These are phyloP conservation scores for Syzygium grande DNA, from an alignment of 345 rosid genomes.

Conservation along the genomic window DNA sequence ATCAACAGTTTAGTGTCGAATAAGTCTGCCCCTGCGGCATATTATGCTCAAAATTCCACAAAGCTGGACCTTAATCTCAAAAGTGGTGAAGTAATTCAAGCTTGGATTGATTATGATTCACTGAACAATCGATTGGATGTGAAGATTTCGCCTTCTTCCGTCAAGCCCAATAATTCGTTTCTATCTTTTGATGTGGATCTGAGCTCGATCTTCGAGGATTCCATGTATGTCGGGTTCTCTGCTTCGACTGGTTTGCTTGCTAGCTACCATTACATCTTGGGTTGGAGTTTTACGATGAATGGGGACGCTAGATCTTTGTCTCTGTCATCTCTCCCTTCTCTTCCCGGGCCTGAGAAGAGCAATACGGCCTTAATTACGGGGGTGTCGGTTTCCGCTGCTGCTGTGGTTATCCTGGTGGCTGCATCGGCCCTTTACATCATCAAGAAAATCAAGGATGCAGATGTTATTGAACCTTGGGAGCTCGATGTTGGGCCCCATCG, in stretches of 20 bases:
- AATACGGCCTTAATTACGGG: constrained; percentile 19
- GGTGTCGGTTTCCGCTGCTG: constrained; percentile 25
- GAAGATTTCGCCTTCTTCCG: constrained; percentile 52
- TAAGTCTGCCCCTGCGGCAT: constrained; percentile 45
- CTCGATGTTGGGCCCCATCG: constrained; percentile 81
- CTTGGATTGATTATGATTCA: constrained; percentile 89
- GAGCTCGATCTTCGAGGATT: constrained; percentile 37
- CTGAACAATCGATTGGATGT: constrained; percentile 42
- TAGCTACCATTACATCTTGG: constrained; percentile 70
- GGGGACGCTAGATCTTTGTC: constrained; percentile 56
- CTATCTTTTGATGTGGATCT: constrained; percentile 61
- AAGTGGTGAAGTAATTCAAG: constrained; percentile 47
- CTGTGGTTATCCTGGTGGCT: constrained; percentile 14
- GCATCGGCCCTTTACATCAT: constrained; percentile 27
- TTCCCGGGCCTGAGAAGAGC: constrained; percentile 33
- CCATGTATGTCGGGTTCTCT: constrained; percentile 85
- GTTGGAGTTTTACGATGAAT: constrained; percentile 78
- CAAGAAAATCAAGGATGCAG: constrained; percentile 36
- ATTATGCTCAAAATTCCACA: constrained; percentile 32
- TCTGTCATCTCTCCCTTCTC: constrained; percentile 52
- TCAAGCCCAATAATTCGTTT: constrained; percentile 48
- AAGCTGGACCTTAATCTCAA: constrained; percentile 29
- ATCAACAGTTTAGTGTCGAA: constrained; percentile 53
- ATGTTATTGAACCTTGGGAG: constrained; percentile 74
- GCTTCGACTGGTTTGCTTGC: constrained; percentile 79